Base-by-base conservation (phyloP, 306 rosid species). In the Trifolium fragiferum region DNA sequence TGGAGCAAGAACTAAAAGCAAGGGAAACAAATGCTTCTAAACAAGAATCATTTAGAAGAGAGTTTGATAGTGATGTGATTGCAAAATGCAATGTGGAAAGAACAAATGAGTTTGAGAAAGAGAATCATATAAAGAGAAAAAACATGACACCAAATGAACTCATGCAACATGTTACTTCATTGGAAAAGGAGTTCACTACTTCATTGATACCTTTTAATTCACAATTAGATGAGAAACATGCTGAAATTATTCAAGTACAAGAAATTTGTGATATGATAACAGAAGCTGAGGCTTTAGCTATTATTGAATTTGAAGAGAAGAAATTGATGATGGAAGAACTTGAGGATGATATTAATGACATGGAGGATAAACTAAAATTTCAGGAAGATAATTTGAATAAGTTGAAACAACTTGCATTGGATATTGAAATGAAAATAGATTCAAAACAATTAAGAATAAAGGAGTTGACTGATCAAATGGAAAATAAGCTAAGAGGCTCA, bases 241-340 rank as follows among this genome's bases (percentile, higher is more conserved):
- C 77, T 60, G 89, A 90, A 76, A 90, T 89, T 50, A 64, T 76
- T 83, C 82, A 80, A 59, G 66, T 85, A 50, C 82, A 82, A 25
- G 87, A 86, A 62, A 86, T 84, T 66, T 89, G 89, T 85, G 91
- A 89, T 80, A 80, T 51, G 76, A 85, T 85, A 68, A 66, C 84
- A 33, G 78, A 85, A 72, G 89, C 88, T 32, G 87, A 90, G 82
- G 44, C 86, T 82, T 63, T 86, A 76, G 87, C 92, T 54, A 76
- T 74, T 8, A 49, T 84, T 46, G 92, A 90, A 83, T 81, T 75
- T 38, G 92, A 90, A 82, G 96, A 85, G 81, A 90, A 87, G 68
- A 90, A 90, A 73, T 76, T 87, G 72, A 84, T 86, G 87, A 46
- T 85, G 47, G 60, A 7, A 58, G 91, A 90, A 78, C 92, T 92